Percentiles rank a stretch among this genome's conserved stretches.
Conservation (phyloP, 768 basidiomycete species). For the Tylopilus sp. region DNA sequence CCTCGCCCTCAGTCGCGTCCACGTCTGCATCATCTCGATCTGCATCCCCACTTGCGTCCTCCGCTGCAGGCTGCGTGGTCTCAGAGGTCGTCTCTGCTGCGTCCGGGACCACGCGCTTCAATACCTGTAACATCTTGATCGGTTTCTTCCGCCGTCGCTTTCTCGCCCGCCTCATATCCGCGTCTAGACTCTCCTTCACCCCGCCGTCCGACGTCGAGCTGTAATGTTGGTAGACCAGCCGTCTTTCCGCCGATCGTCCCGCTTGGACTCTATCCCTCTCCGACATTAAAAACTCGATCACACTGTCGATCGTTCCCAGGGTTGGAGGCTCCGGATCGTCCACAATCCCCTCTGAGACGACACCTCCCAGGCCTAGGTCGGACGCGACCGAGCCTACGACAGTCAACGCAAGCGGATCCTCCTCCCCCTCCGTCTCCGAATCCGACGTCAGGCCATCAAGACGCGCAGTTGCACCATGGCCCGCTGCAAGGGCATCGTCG, state of each 20-base stretch:
- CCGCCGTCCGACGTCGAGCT: slow-evolving; percentile 37
- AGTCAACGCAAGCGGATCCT: slow-evolving; percentile 24
- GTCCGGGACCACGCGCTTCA: slow-evolving; percentile 19
- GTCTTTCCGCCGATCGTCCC: slow-evolving; percentile 28
- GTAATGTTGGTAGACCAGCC: slow-evolving; percentile 23
- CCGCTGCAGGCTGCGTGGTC: slow-evolving; percentile 18
- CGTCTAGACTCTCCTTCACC: slow-evolving; percentile 36
- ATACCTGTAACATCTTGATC: slow-evolving; percentile 26
- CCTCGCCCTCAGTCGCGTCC: slow-evolving; percentile 14
- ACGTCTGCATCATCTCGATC: slow-evolving; percentile 21
- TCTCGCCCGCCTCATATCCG: slow-evolving; percentile 37
- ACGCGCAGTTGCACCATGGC: not conserved
- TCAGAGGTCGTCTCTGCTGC: slow-evolving; percentile 20
- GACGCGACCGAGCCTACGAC: slow-evolving; percentile 24
- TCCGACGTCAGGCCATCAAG: slow-evolving; percentile 23
- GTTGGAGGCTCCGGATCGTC: slow-evolving; percentile 51
- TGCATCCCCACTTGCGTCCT: slow-evolving; percentile 26
- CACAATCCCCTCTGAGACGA: slow-evolving; percentile 23
- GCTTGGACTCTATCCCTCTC: slow-evolving; percentile 62
- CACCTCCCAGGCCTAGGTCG: slow-evolving; percentile 19
- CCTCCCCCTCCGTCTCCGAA: slow-evolving; percentile 39
- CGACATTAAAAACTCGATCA: slow-evolving; percentile 69
- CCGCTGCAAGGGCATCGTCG: not conserved
- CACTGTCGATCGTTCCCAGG: slow-evolving; percentile 68
- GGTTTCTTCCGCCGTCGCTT: slow-evolving; percentile 39